Conservation (phyloP, 257 asterid species). For the Gardenia jasminoides region DNA sequence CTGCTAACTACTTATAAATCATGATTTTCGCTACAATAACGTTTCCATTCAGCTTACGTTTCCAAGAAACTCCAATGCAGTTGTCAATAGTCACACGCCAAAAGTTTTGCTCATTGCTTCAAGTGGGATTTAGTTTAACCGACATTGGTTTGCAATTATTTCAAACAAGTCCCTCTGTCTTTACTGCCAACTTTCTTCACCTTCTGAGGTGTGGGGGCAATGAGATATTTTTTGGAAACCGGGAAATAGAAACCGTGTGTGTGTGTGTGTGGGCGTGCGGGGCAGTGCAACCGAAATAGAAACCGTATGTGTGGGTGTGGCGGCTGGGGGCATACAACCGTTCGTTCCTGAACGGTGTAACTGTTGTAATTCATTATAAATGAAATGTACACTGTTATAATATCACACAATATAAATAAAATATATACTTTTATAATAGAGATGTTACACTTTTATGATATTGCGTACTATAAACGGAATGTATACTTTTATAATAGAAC, state of each 20-base stretch:
- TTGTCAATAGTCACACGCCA: not conserved
- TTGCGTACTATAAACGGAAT: too few relatives aligned
- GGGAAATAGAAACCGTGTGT: not conserved
- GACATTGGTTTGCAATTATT: not conserved
- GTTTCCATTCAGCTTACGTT: not conserved
- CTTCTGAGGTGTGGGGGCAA: too few relatives aligned
- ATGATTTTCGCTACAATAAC: constrained; percentile 2
- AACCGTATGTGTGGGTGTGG: too few relatives aligned
- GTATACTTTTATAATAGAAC: too few relatives aligned
- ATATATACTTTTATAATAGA: too few relatives aligned
- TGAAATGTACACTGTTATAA: too few relatives aligned
- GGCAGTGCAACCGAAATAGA: not conserved
- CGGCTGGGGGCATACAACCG: too few relatives aligned
- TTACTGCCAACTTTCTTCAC: not conserved
- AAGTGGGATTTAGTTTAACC: not conserved
- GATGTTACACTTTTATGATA: too few relatives aligned
- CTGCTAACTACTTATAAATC: not conserved
- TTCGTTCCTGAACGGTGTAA: too few relatives aligned
- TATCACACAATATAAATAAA: too few relatives aligned
- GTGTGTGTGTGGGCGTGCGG: not conserved
- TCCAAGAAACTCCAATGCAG: not conserved
- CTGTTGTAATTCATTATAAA: too few relatives aligned
- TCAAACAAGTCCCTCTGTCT: not conserved
- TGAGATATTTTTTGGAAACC: not conserved
- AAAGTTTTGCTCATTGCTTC: not conserved